Percentiles rank a stretch among this genome's conserved stretches.
These are phyloP conservation scores for Cordyceps javanica DNA, from an alignment of 2,329 filamentous ascomycete genomes.

Conservation along the genomic window DNA sequence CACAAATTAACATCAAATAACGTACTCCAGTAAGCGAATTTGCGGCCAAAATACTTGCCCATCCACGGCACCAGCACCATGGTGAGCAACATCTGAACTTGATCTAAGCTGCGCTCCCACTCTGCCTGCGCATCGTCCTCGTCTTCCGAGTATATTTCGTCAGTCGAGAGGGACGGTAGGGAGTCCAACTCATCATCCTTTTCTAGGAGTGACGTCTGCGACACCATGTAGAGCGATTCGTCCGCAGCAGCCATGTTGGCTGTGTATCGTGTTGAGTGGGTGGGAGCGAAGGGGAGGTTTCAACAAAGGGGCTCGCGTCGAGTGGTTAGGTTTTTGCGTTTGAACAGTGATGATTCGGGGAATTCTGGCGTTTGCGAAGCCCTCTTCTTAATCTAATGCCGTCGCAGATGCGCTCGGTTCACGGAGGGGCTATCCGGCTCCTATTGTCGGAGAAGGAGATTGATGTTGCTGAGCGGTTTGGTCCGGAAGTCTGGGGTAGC, in stretches of 20 bases:
- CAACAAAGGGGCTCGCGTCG: background rate
- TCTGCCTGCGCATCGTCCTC: conserved; percentile 86
- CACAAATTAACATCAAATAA: background rate
- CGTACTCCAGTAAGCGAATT: conserved; percentile 94
- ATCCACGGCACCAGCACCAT: conserved; percentile 93
- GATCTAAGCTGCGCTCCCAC: conserved; percentile 91
- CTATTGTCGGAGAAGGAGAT: conserved; percentile 4
- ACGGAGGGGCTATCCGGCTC: background rate
- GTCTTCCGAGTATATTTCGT: conserved; percentile 51
- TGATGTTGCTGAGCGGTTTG: background rate
- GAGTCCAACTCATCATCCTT: conserved; percentile 57
- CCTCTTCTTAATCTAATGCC: background rate
- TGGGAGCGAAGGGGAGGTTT: background rate
- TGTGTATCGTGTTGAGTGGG: background rate
- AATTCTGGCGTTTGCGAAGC: background rate
- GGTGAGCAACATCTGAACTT: conserved; percentile 84
- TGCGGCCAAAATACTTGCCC: conserved; percentile 91
- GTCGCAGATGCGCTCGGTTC: background rate
- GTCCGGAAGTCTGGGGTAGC: conserved; percentile 5
- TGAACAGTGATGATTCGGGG: background rate
- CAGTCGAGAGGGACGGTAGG: conserved; percentile 55
- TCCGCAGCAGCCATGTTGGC: conserved; percentile 19
- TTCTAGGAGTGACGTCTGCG: conserved; percentile 39
- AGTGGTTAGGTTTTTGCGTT: background rate
- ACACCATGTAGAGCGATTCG: conserved; percentile 46